Evolutionary conservation across 257 asterid species (phyloP).

Genomic region (Solanum gandarillasii): DNA sequence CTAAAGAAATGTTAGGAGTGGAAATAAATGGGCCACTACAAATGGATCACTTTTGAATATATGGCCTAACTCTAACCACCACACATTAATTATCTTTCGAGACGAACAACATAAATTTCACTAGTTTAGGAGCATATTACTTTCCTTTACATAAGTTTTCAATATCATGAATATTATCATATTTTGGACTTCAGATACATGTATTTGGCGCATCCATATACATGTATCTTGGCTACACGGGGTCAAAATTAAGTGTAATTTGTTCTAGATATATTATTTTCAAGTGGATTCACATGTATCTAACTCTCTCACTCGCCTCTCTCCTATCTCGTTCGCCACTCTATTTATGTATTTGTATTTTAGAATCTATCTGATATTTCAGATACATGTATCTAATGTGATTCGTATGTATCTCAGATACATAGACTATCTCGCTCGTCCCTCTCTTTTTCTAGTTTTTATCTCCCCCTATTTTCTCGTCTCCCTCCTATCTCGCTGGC

Average conservation of each 20-base stretch:
- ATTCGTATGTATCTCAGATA: neutral
- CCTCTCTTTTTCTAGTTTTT: no score
- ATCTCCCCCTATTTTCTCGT: no score
- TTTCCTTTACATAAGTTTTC: no score
- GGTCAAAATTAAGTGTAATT: no score
- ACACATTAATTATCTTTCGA: no score
- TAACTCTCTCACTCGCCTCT: neutral
- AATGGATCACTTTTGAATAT: neutral
- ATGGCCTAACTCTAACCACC: neutral
- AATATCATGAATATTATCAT: no score
- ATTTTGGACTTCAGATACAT: neutral
- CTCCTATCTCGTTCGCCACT: no score
- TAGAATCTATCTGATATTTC: no score
- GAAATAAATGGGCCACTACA: neutral
- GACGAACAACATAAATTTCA: no score
- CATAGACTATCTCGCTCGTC: neutral
- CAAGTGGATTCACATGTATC: neutral
- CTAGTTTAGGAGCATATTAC: neutral
- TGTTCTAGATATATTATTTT: no score
- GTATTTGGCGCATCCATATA: neutral
- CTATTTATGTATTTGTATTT: no score
- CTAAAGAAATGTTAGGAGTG: neutral
- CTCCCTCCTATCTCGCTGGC: neutral
- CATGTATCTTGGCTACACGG: no score
- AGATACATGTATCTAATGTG: neutral